Evolutionary conservation across 768 basidiomycete species (phyloP).

Genomic region (Cantharellus anzutake): DNA sequence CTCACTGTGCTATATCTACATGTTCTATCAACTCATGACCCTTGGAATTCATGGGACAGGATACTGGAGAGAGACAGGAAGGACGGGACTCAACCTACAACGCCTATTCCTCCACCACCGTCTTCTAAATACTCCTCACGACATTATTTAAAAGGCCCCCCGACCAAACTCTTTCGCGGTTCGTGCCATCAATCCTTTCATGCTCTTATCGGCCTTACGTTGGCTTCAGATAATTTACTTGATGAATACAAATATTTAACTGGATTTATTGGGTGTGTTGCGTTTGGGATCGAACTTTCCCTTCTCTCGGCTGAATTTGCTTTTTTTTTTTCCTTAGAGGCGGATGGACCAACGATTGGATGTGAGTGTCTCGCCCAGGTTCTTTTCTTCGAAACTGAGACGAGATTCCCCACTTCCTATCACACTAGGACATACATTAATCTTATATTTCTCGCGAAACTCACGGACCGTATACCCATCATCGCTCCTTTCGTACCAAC

Average conservation of each 20-base stretch:
- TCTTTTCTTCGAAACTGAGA: neutral
- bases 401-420: slow-evolving; percentile 2
- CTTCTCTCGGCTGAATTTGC: neutral
- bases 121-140: no score
- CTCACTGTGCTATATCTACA: no score
- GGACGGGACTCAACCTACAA: no score
- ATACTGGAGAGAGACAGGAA: no score
- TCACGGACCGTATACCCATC: slow-evolving; percentile 38
- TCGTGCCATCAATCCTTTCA: neutral
- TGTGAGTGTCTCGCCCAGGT: neutral
- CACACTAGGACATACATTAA: slow-evolving; percentile 59
- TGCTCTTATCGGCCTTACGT: neutral
- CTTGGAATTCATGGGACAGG: no score
- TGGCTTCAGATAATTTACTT: neutral
- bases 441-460: slow-evolving; percentile 36
- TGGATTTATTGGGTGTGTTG: neutral
- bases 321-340: neutral
- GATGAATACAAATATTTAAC: neutral
- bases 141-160: neutral
- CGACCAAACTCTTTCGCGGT: neutral
- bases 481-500: slow-evolving; percentile 38
- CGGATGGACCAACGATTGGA: neutral
- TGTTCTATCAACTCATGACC: no score
- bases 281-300: neutral
- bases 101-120: no score